Evolutionary conservation across 1,139 yeast genomes (phyloP).

Genomic region (Saccharomyces pastorianus): DNA sequence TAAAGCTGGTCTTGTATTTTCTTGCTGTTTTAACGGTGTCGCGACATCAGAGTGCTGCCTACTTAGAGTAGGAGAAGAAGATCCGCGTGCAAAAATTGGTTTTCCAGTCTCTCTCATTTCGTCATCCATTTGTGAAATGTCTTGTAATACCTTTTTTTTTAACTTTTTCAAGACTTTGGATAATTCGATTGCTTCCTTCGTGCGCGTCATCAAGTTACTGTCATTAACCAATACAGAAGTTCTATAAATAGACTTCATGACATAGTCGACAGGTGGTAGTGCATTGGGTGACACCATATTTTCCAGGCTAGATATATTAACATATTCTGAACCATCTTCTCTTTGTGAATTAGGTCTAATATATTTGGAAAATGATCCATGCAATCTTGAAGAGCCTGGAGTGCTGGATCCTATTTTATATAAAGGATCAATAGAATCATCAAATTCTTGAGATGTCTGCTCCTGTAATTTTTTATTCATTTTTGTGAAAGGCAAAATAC

Average conservation of each 20-base stretch:
- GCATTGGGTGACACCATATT: conserved; percentile 47
- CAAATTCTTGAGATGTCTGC: conserved; percentile 3
- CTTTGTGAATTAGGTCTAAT: background rate
- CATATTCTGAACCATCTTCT: background rate
- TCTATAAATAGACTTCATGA: conserved; percentile 54
- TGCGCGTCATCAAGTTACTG: conserved; percentile 53
- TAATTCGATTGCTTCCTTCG: conserved; percentile 53
- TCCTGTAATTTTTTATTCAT: conserved; percentile 3
- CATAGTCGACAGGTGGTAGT: conserved; percentile 45
- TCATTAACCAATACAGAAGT: conserved; percentile 55
- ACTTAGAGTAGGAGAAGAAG: background rate
- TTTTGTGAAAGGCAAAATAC: conserved; percentile 3
- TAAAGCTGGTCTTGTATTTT: background rate
- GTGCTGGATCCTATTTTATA: background rate
- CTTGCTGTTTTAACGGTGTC: background rate
- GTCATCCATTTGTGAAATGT: conserved; percentile 1
- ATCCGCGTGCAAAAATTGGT: background rate
- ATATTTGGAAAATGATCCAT: background rate
- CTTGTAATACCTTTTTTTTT: conserved; percentile 16
- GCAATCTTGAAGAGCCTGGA: background rate
- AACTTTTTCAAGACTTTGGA: conserved; percentile 37
- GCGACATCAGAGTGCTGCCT: background rate
- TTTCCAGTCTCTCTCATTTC: conserved; percentile 1
- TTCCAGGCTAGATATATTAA: conserved; percentile 26
- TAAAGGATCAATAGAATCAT: conserved; percentile 4